Conservation (phyloP, 2,329 filamentous ascomycete genomes). For the Colletotrichum sp. region DNA sequence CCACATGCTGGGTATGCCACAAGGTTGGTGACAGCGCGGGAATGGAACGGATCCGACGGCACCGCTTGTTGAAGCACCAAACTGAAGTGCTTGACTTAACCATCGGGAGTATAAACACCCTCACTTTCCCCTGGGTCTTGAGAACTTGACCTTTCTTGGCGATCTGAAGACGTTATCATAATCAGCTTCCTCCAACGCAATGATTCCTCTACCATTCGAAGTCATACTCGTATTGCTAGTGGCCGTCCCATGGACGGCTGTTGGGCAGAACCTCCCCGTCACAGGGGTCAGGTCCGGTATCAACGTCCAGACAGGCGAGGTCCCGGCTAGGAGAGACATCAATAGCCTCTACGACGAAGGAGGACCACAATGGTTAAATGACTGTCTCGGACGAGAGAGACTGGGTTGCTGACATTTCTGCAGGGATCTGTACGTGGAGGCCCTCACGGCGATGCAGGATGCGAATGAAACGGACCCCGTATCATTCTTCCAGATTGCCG, state of each 20-base stretch:
- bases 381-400: background rate
- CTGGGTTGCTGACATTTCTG: background rate
- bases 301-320: constrained; percentile 38
- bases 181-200: background rate
- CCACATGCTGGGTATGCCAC: background rate
- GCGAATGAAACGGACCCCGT: constrained; percentile 51
- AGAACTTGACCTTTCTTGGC: background rate
- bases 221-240: background rate
- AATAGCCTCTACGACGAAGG: constrained; percentile 46
- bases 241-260: background rate
- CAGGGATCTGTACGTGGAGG: constrained; percentile 61
- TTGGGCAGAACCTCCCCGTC: constrained; percentile 28
- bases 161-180: background rate
- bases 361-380: constrained; percentile 55
- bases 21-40: constrained; percentile 11
- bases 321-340: constrained; percentile 53
- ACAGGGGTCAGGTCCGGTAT: constrained; percentile 43
- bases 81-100: background rate
- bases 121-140: background rate
- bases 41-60: background rate
- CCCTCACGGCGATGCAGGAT: constrained; percentile 59
- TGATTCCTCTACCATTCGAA: background rate
- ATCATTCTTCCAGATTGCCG: constrained; percentile 68
- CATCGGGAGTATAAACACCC: background rate
- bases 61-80: background rate